Percentiles rank a stretch among this genome's conserved stretches.
Evolutionary conservation across 176 grass and related monocot genomes (phyloP).

Genomic region (Themeda triandra): DNA sequence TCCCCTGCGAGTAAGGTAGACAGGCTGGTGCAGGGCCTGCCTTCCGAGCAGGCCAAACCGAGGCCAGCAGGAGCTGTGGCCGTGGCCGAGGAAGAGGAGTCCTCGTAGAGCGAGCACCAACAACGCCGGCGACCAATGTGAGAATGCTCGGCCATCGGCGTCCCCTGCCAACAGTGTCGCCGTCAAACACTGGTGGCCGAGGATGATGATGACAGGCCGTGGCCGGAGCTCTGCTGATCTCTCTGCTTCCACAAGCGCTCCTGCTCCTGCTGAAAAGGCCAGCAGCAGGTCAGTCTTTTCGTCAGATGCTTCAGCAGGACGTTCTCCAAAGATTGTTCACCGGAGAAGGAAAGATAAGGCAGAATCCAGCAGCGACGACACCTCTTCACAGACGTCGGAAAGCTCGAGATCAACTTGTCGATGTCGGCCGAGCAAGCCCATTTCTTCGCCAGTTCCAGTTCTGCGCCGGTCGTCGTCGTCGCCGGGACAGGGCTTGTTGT

Average conservation of each 20-base stretch:
- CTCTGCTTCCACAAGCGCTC: neutral
- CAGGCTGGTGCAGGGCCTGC: slow-evolving; percentile 16
- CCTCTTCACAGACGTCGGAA: slow-evolving; percentile 35
- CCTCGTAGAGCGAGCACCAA: slow-evolving; percentile 34
- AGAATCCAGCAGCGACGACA: slow-evolving; percentile 12
- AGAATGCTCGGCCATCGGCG: slow-evolving; percentile 20
- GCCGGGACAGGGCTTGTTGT: slow-evolving; percentile 24
- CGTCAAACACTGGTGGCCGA: slow-evolving; percentile 48
- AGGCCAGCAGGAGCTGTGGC: neutral
- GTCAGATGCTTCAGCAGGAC: neutral
- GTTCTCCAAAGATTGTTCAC: slow-evolving; percentile 13
- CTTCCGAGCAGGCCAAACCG: slow-evolving; percentile 13
- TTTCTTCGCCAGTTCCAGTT: slow-evolving; percentile 9
- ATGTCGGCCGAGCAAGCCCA: neutral
- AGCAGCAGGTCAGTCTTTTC: slow-evolving; percentile 9
- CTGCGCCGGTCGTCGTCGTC: slow-evolving; percentile 11
- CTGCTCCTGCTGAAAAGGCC: slow-evolving; percentile 22
- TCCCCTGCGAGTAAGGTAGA: slow-evolving; percentile 34
- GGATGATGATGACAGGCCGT: slow-evolving; percentile 16
- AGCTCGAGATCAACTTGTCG: neutral
- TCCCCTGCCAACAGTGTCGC: neutral
- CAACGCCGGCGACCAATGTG: slow-evolving; percentile 36
- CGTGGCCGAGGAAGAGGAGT: slow-evolving; percentile 41
- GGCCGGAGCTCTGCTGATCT: slow-evolving; percentile 23
- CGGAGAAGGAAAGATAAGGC: slow-evolving; percentile 20